A percentile compares a stretch with the other conserved stretches of the same genome.
Conservation (phyloP, 768 basidiomycete genomes). For the Termitomyces sp. region DNA sequence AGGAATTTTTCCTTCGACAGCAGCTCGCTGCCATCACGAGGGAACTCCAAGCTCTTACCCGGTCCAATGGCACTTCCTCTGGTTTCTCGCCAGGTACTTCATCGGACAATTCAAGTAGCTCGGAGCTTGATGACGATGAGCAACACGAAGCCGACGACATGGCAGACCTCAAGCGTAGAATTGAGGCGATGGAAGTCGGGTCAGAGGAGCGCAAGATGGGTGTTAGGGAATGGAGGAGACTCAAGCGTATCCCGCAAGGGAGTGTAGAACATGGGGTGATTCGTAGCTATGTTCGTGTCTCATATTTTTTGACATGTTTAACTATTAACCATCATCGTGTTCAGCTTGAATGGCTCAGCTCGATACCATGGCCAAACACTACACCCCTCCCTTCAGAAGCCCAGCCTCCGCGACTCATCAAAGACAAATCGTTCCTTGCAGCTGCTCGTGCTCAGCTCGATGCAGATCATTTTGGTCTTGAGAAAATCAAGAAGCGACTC, state of each 20-base stretch:
- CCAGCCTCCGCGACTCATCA: conserved; percentile 28
- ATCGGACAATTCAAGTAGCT: conserved; percentile 28
- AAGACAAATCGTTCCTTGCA: conserved; percentile 58
- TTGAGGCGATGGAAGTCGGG: conserved; percentile 70
- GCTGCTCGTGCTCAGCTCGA: conserved; percentile 81
- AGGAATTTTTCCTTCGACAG: conserved; percentile 83
- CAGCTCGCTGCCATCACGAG: conserved; percentile 80
- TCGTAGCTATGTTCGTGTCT: conserved; percentile 65
- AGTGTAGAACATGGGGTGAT: conserved; percentile 92
- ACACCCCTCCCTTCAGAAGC: conserved; percentile 20
- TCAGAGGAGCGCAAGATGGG: conserved; percentile 84
- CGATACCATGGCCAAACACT: conserved; percentile 78
- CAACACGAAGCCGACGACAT: conserved; percentile 81
- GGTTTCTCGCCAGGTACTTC: conserved; percentile 10
- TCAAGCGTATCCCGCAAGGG: conserved; percentile 86
- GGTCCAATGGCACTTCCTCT: conserved; percentile 23
- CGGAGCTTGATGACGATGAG: conserved; percentile 74
- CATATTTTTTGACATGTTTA: neutral
- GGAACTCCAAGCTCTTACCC: conserved; percentile 60
- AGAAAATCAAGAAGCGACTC: conserved; percentile 87
- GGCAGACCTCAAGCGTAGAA: conserved; percentile 65
- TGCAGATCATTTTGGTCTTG: conserved; percentile 87
- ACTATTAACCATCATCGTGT: neutral
- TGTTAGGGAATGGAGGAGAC: conserved; percentile 76
- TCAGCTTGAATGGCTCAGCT: conserved; percentile 89